Evolutionary conservation across 1,284 basidiomycete genomes (phyloP).

Genomic region (Cystobasidium slooffiae): DNA sequence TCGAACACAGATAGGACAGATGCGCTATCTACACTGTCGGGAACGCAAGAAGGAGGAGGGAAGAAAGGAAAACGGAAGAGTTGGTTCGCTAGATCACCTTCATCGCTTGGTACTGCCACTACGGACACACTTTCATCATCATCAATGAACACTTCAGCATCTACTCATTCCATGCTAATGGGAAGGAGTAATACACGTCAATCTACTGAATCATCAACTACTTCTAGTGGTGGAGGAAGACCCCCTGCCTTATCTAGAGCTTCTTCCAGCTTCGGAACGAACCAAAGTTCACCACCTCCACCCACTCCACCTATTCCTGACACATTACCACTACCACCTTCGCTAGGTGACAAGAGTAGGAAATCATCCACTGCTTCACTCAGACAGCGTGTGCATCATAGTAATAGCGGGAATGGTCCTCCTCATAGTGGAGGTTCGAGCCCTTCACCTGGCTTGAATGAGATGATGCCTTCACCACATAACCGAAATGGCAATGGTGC

Average conservation of each 20-base stretch:
- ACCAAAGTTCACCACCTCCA: slow-evolving; percentile 10
- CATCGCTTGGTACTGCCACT: neutral
- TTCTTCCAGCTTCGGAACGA: slow-evolving; percentile 3
- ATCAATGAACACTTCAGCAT: neutral
- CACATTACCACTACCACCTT: slow-evolving; percentile 20
- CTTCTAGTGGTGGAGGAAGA: slow-evolving; percentile 1
- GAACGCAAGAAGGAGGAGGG: neutral
- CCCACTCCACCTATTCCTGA: slow-evolving; percentile 29
- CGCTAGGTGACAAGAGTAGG: slow-evolving; percentile 7
- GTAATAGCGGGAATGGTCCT: neutral
- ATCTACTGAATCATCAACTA: slow-evolving; percentile 11
- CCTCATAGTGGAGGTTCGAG: neutral
- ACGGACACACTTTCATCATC: neutral
- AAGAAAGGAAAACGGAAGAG: slow-evolving; percentile 34
- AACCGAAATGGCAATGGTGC: neutral
- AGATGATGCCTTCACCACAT: neutral
- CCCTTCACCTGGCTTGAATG: neutral
- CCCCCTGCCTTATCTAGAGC: slow-evolving; percentile 15
- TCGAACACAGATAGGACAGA: slow-evolving; percentile 7
- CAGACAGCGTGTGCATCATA: neutral
- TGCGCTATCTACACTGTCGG: slow-evolving; percentile 6
- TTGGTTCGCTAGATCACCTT: slow-evolving; percentile 36
- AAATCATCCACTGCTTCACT: slow-evolving; percentile 7
- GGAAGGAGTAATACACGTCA: neutral
- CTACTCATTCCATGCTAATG: neutral